Conservation (phyloP, 257 asterid genomes). For the Capsicum pubescens region DNA sequence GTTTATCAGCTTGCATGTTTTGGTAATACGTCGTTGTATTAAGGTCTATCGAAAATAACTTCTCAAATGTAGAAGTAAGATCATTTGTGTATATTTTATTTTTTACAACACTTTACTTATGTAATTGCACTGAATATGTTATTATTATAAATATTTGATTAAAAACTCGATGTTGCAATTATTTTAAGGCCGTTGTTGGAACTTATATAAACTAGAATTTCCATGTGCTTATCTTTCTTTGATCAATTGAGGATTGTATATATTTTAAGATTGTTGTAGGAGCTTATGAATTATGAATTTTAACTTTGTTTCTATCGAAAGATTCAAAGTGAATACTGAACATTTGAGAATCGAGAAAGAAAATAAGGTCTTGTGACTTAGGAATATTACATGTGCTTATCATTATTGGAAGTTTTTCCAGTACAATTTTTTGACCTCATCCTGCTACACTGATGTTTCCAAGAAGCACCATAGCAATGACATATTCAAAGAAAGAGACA, state of each 20-base stretch:
- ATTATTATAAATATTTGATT: not conserved
- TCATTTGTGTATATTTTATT: not conserved
- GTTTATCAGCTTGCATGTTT: too few relatives aligned
- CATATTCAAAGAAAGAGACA: not conserved
- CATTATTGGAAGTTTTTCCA: not conserved
- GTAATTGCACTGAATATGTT: not conserved
- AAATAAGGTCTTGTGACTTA: not conserved
- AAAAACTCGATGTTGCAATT: not conserved
- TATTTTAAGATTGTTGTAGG: not conserved
- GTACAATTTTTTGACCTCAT: constrained; percentile 9
- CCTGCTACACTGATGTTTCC: not conserved
- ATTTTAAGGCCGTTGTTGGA: not conserved
- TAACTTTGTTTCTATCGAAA: too few relatives aligned
- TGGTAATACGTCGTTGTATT: too few relatives aligned
- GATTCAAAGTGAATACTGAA: not conserved
- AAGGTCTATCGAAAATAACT: too few relatives aligned
- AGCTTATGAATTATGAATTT: not conserved
- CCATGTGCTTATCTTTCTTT: not conserved
- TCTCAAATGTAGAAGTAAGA: too few relatives aligned
- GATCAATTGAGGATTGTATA: not conserved
- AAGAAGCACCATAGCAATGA: constrained; percentile 14
- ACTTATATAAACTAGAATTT: not conserved
- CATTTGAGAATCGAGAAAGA: not conserved
- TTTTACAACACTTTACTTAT: not conserved
- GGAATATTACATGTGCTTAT: not conserved